These are phyloP conservation scores for Lojkania enalia DNA, from an alignment of 2,329 filamentous ascomycete species.

Conservation along the genomic window DNA sequence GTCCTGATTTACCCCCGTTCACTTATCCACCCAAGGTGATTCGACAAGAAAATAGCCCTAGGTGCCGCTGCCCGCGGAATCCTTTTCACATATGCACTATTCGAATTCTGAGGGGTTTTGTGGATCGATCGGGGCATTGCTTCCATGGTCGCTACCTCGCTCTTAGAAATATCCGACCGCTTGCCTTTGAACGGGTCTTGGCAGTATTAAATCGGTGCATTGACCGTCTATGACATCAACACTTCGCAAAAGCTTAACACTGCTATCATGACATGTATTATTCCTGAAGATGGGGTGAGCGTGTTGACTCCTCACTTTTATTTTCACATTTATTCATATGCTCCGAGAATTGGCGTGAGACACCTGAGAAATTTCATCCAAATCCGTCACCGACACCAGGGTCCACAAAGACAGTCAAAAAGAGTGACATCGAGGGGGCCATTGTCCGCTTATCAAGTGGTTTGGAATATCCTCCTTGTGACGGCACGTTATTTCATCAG, in stretches of 20 bases:
- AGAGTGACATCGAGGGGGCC: background rate
- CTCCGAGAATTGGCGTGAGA: background rate
- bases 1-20: too few relatives aligned
- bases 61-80: background rate
- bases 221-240: slow-evolving; percentile 3
- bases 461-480: background rate
- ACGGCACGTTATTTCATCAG: background rate
- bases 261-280: background rate
- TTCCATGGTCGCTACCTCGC: background rate
- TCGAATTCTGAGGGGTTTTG: background rate
- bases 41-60: background rate
- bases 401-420: background rate
- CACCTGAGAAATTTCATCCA: background rate
- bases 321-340: background rate
- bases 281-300: background rate
- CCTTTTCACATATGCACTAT: background rate
- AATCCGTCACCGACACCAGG: background rate
- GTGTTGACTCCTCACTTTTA: background rate
- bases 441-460: too few relatives aligned
- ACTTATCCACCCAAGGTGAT: too few relatives aligned
- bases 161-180: background rate
- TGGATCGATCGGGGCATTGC: background rate
- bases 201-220: background rate
- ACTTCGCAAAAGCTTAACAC: background rate
- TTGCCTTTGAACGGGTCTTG: background rate